Base-by-base conservation (phyloP, 441 rosid species). In the Jatropha podagrica region DNA sequence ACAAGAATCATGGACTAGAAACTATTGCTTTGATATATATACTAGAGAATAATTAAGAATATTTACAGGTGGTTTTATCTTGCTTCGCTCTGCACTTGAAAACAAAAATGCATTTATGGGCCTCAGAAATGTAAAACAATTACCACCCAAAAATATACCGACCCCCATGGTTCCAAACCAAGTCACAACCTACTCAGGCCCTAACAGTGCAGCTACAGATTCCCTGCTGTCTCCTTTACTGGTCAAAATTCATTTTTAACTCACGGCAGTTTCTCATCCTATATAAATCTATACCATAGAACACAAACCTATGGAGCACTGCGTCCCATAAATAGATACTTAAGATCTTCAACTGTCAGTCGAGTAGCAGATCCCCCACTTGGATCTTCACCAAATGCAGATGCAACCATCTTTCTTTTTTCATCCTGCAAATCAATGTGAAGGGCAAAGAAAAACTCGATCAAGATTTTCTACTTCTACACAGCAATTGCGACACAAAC, bases 361-460 rank as follows among this genome's bases (percentile, higher is more conserved):
- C 96, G 89, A 66, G 90, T 75, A 7, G 87, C 87, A 27, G 93
- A 75, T 69, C 87, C 83, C 75, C 96, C 98, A 23, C 87, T 86
- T 68, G 87, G 87, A 71, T 95, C 99, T 81, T 95, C 98, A 46
- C 98, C 99, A 74, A 89, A 95, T 17, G 98, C 98, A 77, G 97
- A 91, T 23, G 98, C 96, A 75, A 90, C 94, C 96, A 95, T 90
- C 78, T 85, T 87, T 80, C 97, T 85, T 85, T 95, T 93, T 12
- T 93, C 96, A 2, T 95, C 99, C 99, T 95, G 86, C 81, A 77
- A 68, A 76, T 65, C 58, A 38, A 62, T n/a, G 18, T 26, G 42
- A n/a, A 26, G 32, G 10, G 23, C n/a, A 46, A 68, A 58, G 10
- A 55, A 41, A 71, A 26, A 6, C 11, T 20, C 18, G 2, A 70